Base-by-base conservation (phyloP, 164 flowering plant species). In the Magnolia kwangsiensis region DNA sequence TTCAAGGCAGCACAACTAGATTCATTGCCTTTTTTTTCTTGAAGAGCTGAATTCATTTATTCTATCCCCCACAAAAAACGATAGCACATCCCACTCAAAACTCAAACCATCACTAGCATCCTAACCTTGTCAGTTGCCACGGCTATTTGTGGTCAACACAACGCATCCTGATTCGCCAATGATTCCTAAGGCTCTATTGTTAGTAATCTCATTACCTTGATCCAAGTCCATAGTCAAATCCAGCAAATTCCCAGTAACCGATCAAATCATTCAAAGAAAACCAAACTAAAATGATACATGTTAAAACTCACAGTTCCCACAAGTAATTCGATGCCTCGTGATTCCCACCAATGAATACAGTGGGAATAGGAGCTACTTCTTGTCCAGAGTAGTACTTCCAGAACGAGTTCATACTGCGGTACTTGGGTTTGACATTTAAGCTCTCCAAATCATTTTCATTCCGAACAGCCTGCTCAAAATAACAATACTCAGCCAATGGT, bases 351-450 rank as follows among this genome's bases (percentile, higher is more conserved):
- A 96, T 94, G 84, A 96, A 94, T 24, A 94, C 87, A 50, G 98
- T 94, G 0, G 97, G 99, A 82, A 90, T 69, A 7, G 99, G 97
- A 67, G 97, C 99, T 27, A 90, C 80, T 81, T 86, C 91, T 75
- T 86, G 84, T 13, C 99, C 99, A 0, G 97, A 89, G 80, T 91
- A 96, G 80, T 96, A 96, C 86, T 94, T 96, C 98, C 99, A 96
- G 74, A 96, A 96, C 2, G 94, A 83, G 65, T 94, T 94, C 98
- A 96, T 94, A 61, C 80, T 82, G 73, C 85, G 84, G 72, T 83
- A 96, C 76, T 90, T 94, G 2, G 72, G 78, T 14, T 85, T 87
- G 67, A 94, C 97, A 76, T 83, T 91, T 75, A 96, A 72, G 81
- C 95, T 88, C 78, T 91, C 89, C 86, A 96, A 78, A 81, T 92